Percentiles rank a stretch among this genome's conserved stretches.
phyloP scores from a whole-genome alignment of 23 red algal genomes.

The Agarophyton chilense region DNA sequence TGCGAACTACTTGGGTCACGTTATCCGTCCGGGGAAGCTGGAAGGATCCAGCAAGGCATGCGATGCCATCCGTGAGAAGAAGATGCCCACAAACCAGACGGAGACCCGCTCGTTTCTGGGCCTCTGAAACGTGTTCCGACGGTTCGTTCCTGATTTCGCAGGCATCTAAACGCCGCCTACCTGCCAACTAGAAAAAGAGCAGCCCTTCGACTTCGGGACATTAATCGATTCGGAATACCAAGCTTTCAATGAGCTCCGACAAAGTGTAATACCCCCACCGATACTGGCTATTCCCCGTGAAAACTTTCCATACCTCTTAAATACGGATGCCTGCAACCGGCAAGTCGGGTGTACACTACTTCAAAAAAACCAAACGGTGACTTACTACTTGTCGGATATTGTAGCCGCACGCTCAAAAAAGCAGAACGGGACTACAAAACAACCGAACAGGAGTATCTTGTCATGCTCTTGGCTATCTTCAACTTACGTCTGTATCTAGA shows the following conservation, averaged over 20 bases:
- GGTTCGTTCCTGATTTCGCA: conserved; percentile 52
- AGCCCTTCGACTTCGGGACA: not conserved
- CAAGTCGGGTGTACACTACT: conserved; percentile 14
- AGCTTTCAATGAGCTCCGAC: conserved; percentile 4
- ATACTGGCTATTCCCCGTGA: not conserved
- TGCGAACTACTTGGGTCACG: conserved; percentile 45
- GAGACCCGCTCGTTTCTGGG: conserved; percentile 33
- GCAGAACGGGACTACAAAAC: conserved; percentile 16
- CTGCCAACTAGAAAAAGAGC: conserved; percentile 1
- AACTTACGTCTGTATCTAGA: conserved; percentile 44
- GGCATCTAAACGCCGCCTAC: conserved; percentile 20
- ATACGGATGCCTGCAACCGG: conserved; percentile 7
- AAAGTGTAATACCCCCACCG: not conserved
- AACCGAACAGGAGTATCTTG: conserved; percentile 32
- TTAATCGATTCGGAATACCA: conserved; percentile 1
- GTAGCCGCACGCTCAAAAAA: not conserved
- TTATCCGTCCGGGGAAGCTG: conserved; percentile 35
- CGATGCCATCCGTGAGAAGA: not conserved
- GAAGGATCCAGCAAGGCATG: not conserved
- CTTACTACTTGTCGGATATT: not conserved
- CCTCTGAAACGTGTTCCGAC: conserved; percentile 35
- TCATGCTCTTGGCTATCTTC: conserved; percentile 15
- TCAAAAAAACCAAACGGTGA: not conserved
- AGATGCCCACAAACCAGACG: conserved; percentile 10
- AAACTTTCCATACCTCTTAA: not conserved